A percentile compares a stretch with the other conserved stretches of the same genome.
Conservation (phyloP, 2,329 filamentous ascomycete genomes). For the Fusarium concolor region DNA sequence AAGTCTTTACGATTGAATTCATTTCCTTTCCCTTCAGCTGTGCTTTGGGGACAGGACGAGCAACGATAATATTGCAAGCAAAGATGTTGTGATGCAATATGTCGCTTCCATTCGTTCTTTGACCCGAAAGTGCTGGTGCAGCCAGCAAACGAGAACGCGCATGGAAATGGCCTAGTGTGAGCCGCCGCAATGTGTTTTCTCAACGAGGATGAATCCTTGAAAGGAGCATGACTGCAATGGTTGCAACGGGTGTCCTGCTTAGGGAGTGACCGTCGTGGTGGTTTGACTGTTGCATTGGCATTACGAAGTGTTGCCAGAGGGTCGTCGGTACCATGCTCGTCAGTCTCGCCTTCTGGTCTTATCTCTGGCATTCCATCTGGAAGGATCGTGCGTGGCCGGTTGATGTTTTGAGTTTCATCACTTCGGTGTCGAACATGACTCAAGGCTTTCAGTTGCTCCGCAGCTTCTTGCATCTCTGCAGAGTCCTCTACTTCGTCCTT, state of each 20-base stretch:
- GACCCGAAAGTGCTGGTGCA: slow-evolving; percentile 87
- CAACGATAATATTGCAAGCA: slow-evolving; percentile 74
- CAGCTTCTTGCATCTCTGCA: slow-evolving; percentile 76
- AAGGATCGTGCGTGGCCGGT: slow-evolving; percentile 53
- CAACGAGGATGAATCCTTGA: slow-evolving; percentile 74
- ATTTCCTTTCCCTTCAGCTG: slow-evolving; percentile 67
- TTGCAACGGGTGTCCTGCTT: slow-evolving; percentile 72
- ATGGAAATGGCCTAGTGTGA: slow-evolving; percentile 81
- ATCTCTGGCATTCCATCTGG: slow-evolving; percentile 54
- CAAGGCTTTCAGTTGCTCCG: slow-evolving; percentile 73
- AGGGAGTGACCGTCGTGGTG: slow-evolving; percentile 59
- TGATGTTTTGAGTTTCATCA: slow-evolving; percentile 54
- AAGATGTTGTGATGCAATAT: slow-evolving; percentile 91
- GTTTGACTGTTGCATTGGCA: slow-evolving; percentile 52
- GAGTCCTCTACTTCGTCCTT: slow-evolving; percentile 65
- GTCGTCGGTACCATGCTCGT: slow-evolving; percentile 48
- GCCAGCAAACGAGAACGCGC: slow-evolving; percentile 85
- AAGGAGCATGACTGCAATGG: slow-evolving; percentile 72
- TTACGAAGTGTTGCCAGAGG: slow-evolving; percentile 40
- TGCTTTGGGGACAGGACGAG: slow-evolving; percentile 67
- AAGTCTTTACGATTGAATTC: slow-evolving; percentile 96
- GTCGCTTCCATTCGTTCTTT: slow-evolving; percentile 98
- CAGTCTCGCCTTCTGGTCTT: slow-evolving; percentile 52
- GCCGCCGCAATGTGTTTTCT: slow-evolving; percentile 75
- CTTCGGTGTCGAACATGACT: slow-evolving; percentile 71